Evolutionary conservation across 805 yeast species (phyloP).

Genomic region (Kazachstania kunashirensis): DNA sequence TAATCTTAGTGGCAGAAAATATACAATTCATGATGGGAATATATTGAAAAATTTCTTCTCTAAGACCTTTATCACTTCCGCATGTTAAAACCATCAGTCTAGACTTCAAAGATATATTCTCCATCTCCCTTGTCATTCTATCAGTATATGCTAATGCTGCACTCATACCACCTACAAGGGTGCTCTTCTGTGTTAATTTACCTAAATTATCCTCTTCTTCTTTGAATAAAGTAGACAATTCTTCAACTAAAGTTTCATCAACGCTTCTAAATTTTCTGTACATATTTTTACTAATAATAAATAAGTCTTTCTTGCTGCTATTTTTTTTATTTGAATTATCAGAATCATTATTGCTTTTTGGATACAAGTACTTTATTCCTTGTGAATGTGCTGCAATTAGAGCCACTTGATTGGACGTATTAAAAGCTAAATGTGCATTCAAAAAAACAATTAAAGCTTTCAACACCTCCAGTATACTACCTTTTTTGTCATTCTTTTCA

Average conservation of each 20-base stretch:
- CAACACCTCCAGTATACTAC: conserved; percentile 49
- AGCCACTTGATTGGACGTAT: conserved; percentile 75
- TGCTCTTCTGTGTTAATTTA: conserved; percentile 34
- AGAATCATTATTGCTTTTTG: conserved; percentile 30
- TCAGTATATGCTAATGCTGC: conserved; percentile 75
- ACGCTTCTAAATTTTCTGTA: conserved; percentile 76
- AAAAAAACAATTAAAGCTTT: conserved; percentile 63
- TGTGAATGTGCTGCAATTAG: conserved; percentile 65
- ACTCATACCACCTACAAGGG: conserved; percentile 71
- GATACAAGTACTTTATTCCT: conserved; percentile 65
- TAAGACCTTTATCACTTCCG: conserved; percentile 40
- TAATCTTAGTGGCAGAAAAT: conserved; percentile 90
- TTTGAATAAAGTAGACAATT: conserved; percentile 40
- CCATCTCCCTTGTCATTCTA: conserved; percentile 45
- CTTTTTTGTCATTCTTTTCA: conserved; percentile 22
- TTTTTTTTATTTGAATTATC: conserved; percentile 1
- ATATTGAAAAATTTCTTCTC: conserved; percentile 70
- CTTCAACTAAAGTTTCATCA: conserved; percentile 61
- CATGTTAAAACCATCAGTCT: conserved; percentile 46
- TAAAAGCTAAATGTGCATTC: conserved; percentile 80
- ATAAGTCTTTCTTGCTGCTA: conserved; percentile 17
- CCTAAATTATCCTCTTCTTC: conserved; percentile 21
- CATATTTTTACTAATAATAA: conserved; percentile 49
- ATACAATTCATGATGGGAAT: conserved; percentile 92
- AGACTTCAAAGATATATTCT: conserved; percentile 42